Conservation (phyloP, 2,329 filamentous ascomycete species). For the Penicillium vulpinum region DNA sequence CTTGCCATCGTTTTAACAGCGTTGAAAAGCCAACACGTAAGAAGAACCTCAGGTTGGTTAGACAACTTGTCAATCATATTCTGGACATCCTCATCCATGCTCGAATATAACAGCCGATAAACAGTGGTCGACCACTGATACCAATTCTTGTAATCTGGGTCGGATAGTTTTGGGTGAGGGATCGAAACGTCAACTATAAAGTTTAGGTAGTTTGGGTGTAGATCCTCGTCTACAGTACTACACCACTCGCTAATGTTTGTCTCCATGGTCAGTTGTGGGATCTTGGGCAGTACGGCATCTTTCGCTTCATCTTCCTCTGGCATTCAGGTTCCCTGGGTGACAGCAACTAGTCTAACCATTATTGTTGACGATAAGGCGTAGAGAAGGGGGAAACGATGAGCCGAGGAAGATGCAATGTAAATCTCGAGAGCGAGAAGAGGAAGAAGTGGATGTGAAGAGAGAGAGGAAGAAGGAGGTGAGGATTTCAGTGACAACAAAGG, state of each 20-base stretch:
- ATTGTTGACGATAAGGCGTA: no score
- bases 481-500: no score
- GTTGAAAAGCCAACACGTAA: background rate
- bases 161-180: background rate
- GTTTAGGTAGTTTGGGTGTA: background rate
- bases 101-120: background rate
- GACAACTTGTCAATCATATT: no score
- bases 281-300: background rate
- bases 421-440: no score
- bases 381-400: no score
- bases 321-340: background rate
- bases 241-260: background rate
- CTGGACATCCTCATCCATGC: background rate
- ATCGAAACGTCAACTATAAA: background rate
- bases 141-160: background rate
- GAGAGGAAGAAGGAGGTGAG: no score
- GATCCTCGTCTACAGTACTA: background rate
- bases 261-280: background rate
- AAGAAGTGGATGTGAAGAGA: no score
- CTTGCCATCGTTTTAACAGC: background rate
- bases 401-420: no score
- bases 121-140: background rate
- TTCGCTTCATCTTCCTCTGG: background rate
- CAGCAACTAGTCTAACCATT: no score
- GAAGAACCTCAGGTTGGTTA: no score